These are phyloP conservation scores for Coniochaeta pulveracea DNA, from an alignment of 2,329 filamentous ascomycete genomes.

Conservation along the genomic window DNA sequence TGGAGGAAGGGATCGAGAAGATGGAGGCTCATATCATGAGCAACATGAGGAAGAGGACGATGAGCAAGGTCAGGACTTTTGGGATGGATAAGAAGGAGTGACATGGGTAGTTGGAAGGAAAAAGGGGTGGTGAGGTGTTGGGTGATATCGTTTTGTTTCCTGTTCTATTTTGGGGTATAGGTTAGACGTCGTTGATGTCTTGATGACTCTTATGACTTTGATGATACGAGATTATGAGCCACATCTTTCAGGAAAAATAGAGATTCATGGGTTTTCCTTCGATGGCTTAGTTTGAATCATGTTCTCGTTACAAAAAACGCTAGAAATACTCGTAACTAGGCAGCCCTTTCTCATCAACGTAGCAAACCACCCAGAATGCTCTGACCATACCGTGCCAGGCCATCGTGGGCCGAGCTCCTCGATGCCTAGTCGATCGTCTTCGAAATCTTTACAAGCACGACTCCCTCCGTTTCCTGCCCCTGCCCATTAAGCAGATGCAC, in stretches of 20 bases:
- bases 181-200: neutral
- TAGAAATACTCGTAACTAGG: no score
- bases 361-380: no score
- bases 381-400: no score
- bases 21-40: slow-evolving; percentile 48
- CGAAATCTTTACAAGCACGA: slow-evolving; percentile 62
- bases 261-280: no score
- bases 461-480: slow-evolving; percentile 54
- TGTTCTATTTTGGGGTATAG: neutral
- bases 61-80: slow-evolving; percentile 45
- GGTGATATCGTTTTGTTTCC: neutral
- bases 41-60: slow-evolving; percentile 42
- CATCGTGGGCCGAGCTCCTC: no score
- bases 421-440: slow-evolving; percentile 34
- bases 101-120: neutral
- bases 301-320: no score
- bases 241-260: no score
- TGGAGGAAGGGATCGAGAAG: slow-evolving; percentile 41
- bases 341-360: no score
- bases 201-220: neutral
- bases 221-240: slow-evolving; percentile 3
- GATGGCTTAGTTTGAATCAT: no score
- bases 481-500: slow-evolving; percentile 63
- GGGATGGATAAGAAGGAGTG: slow-evolving; percentile 16
- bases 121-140: neutral